These are phyloP conservation scores for Talaromyces borbonicus DNA, from an alignment of 495 filamentous ascomycete genomes.

Conservation along the genomic window DNA sequence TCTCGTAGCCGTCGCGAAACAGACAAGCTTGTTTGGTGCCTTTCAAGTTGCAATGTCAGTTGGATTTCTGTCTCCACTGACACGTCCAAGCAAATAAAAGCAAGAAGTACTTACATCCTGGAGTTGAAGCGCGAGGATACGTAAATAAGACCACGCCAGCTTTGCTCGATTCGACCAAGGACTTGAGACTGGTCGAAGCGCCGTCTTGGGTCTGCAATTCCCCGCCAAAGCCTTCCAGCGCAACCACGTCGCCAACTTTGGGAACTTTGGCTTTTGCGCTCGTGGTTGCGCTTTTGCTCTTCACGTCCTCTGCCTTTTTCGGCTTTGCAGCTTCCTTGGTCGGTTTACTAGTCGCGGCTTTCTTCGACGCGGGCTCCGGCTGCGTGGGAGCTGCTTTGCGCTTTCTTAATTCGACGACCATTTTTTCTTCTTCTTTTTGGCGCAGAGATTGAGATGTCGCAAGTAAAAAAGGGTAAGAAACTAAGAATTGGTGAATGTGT, in stretches of 20 bases:
- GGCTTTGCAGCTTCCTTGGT: slow-evolving; percentile 22
- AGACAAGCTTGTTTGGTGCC: slow-evolving; percentile 89
- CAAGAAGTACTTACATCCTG: slow-evolving; percentile 66
- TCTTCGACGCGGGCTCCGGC: slow-evolving; percentile 44
- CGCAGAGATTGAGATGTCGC: too few relatives aligned
- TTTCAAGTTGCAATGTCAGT: slow-evolving; percentile 19
- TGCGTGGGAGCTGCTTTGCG: slow-evolving; percentile 47
- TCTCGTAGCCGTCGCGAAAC: slow-evolving; percentile 74
- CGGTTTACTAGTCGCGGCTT: slow-evolving; percentile 32
- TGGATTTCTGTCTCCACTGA: neutral
- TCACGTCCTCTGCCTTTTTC: slow-evolving; percentile 14
- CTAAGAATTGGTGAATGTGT: too few relatives aligned
- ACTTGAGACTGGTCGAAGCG: slow-evolving; percentile 60
- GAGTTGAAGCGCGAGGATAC: slow-evolving; percentile 90
- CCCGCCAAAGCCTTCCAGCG: slow-evolving; percentile 66
- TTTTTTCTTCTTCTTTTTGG: too few relatives aligned
- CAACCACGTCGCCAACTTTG: slow-evolving; percentile 44
- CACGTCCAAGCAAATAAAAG: neutral
- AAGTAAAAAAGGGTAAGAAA: too few relatives aligned
- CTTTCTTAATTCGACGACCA: slow-evolving; percentile 59
- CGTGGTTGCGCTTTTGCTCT: slow-evolving; percentile 15
- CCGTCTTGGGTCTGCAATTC: slow-evolving; percentile 81
- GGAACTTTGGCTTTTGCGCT: slow-evolving; percentile 16
- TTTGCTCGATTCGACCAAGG: slow-evolving; percentile 72
- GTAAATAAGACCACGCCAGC: slow-evolving; percentile 86